These are phyloP conservation scores for Rhizopogon roseolus DNA, from an alignment of 768 basidiomycete species.

Conservation along the genomic window DNA sequence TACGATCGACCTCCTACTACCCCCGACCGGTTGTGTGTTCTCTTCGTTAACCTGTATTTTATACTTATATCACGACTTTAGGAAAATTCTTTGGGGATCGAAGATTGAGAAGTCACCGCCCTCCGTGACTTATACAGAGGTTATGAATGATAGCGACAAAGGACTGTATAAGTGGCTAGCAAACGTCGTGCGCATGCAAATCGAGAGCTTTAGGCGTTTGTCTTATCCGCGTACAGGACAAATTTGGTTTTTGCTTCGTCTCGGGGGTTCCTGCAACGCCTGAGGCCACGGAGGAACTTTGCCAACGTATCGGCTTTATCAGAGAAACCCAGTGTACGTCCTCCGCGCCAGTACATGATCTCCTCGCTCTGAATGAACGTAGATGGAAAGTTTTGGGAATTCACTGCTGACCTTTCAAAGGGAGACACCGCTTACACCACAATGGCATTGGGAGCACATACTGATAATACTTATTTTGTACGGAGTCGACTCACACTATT, in stretches of 20 bases:
- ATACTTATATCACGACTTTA: background rate
- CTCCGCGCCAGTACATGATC: background rate
- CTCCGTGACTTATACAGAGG: conserved; percentile 64
- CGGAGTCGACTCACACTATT: conserved; percentile 6
- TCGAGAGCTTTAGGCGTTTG: background rate
- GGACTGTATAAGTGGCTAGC: conserved; percentile 80
- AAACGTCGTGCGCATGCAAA: conserved; percentile 55
- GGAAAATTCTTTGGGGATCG: conserved; percentile 79
- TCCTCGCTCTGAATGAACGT: conserved; percentile 31
- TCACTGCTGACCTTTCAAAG: conserved; percentile 84
- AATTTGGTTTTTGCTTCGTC: conserved; percentile 87
- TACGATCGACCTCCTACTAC: conserved; percentile 63
- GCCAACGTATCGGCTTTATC: conserved; percentile 77
- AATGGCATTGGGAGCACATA: conserved; percentile 81
- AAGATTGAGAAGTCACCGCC: conserved; percentile 75
- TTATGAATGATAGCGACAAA: conserved; percentile 57
- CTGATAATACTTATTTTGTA: conserved; percentile 58
- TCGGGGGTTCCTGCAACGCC: conserved; percentile 74
- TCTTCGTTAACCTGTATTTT: background rate
- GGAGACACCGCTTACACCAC: conserved; percentile 95
- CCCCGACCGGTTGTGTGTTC: conserved; percentile 38
- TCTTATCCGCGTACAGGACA: conserved; percentile 46
- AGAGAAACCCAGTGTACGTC: conserved; percentile 73
- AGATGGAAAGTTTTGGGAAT: conserved; percentile 98
- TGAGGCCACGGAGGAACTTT: conserved; percentile 79